Base-by-base conservation (phyloP, 345 rosid genomes). In the Hibiscus syriacus region DNA sequence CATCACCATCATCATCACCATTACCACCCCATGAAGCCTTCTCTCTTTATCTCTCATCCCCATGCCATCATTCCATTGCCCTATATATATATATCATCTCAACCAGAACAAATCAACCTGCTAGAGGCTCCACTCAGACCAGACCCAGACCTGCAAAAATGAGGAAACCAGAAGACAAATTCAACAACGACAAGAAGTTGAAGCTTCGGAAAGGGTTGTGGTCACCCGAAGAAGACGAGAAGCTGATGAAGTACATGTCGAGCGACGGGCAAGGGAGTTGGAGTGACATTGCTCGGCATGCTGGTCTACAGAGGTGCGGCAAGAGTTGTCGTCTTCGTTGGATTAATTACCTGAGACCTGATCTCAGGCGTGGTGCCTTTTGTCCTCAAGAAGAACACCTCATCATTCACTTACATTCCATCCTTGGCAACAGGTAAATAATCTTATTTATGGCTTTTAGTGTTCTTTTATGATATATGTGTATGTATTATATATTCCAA, bases 221-320 rank as follows among this genome's bases (percentile, higher is more conserved):
- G 96, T 87, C 96, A 0, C 96, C 96, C 5, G 96, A 89, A 53
- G 96, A 89, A 77, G 96, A 89, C 23, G 92, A 87, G 77, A 89
- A 84, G 73, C 85, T 89, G 29, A 82, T 87, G 45, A 84, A 81
- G 54, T 89, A 87, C 66, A 89, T 87, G 92, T 27, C 87, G 22
- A 80, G 81, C 36, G 87, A 75, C 66, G 96, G 96, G n/a, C 92
- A 89, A 70, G 92, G 96, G 14, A 87, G 96, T 55, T 89, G 96
- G 96, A 89, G 87, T 74, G 90, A 89, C 62, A 84, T 89, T 61
- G 92, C 92, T 10, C 75, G 84, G 50, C 87, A 87, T 81, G 90
- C 96, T 19, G 92, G 92, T 55, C 79, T 89, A 45, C 85, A 66
- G 53, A 77, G 96, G n/a, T 89, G 96, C 34, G 92, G 96, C 14